These are phyloP conservation scores for Eragrostis curvula DNA, from an alignment of 176 grass and related monocot species.

Conservation along the genomic window DNA sequence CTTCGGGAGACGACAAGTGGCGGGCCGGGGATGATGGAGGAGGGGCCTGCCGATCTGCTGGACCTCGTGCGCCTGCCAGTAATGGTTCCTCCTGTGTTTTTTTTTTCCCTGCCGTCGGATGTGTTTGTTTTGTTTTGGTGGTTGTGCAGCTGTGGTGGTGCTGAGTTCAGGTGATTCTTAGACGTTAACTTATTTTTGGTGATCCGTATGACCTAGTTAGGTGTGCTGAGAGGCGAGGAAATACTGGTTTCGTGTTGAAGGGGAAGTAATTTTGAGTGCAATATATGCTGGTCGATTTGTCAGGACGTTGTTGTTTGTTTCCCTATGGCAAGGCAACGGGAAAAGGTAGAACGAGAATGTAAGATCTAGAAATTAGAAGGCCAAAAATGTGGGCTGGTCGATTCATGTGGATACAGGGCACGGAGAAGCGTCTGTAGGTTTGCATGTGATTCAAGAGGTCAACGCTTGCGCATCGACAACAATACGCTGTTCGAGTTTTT, in stretches of 20 bases:
- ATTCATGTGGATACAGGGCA: neutral
- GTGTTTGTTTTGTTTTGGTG: neutral
- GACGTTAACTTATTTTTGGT: neutral
- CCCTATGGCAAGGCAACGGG: neutral
- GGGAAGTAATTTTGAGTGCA: neutral
- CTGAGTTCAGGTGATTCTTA: neutral
- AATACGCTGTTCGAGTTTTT: neutral
- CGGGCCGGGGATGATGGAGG: constrained; percentile 33
- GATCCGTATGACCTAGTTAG: neutral
- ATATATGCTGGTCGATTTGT: neutral
- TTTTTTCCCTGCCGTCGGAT: no score
- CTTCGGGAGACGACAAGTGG: no score
- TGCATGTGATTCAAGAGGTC: neutral
- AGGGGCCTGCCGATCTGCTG: constrained; percentile 29
- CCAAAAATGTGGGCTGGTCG: neutral
- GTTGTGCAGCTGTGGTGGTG: neutral
- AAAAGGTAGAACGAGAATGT: neutral
- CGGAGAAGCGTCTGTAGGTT: neutral
- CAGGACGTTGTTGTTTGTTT: neutral
- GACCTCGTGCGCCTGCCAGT: constrained; percentile 47
- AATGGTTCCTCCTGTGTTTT: neutral
- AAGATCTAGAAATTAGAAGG: neutral
- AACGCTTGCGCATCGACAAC: neutral
- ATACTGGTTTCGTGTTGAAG: neutral
- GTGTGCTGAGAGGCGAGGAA: neutral